Evolutionary conservation across 768 basidiomycete species (phyloP), one percentile per base, ranked within the genome.

Genomic region (Tulasnella calospora): DNA sequence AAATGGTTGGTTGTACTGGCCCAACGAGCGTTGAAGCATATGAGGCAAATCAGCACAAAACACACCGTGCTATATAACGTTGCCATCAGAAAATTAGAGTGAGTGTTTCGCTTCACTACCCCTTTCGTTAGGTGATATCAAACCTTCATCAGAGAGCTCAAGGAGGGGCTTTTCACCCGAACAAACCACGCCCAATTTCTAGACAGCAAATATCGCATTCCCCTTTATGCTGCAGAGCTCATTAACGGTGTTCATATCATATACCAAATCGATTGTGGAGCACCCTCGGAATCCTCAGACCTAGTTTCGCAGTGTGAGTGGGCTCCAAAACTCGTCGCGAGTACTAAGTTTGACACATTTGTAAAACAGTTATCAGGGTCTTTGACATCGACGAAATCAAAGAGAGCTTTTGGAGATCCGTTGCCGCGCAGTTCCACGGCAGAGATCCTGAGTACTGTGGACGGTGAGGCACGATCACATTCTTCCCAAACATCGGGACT

Each of bases 161-260:
- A 23, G 13, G 38, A 40, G 9, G 71, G 71, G 13, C 19, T 40
- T 41, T 72, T 72, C 38, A 6, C 30, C 17, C 71, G 23, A 17
- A 8, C 71, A 21, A 72, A 72, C 19, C 71, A 72, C 23, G 71
- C 44, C n/a, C 38, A 41, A 21, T 72, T 72, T 10, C 17, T 72
- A 7, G 44, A 27, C 9, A 72, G 30, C 38, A 46, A 72, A 6
- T 72, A 72, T 19, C 30, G 87, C 0, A 83, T 92, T 6, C 90
- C 91, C 0, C 87, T 92, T 13, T 92, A 87, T 74, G 91, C 92
- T 82, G 92, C 92, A 0, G 92, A 91, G 82, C 89, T 92, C 86
- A 88, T 88, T 13, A 80, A 85, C 0, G 89, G 90, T 79, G 82
- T 86, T 35, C 84, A 88, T 17, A 82, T 90, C 36, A 85, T 91